Evolutionary conservation across 371 early-diverging fungal genomes (phyloP).

Genomic region (Phascolomyces articulosus): DNA sequence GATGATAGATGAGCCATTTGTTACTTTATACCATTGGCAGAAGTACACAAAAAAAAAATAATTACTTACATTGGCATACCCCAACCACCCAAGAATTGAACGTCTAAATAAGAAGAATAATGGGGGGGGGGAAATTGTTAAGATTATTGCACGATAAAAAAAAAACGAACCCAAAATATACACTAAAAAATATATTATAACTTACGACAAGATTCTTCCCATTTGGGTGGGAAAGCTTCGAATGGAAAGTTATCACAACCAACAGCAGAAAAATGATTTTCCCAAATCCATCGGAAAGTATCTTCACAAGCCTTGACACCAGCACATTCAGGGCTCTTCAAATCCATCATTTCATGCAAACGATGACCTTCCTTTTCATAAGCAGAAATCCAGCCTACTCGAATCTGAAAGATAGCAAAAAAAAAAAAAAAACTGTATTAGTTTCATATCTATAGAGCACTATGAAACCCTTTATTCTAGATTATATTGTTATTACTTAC

Average conservation of each 20-base stretch:
- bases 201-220: constrained; percentile 28
- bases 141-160: no score
- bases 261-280: constrained; percentile 49
- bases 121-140: no score
- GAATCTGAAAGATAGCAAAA: constrained; percentile 21
- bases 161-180: no score
- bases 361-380: constrained; percentile 13
- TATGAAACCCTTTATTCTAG: no score
- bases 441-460: no score
- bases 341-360: constrained; percentile 13
- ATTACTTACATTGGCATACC: constrained; percentile 36
- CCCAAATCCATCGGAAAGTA: constrained; percentile 48
- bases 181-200: background rate
- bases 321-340: constrained; percentile 19
- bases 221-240: constrained; percentile 40
- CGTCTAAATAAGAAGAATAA: constrained; percentile 18
- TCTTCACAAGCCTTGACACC: constrained; percentile 45
- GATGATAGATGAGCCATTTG: no score
- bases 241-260: constrained; percentile 34
- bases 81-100: constrained; percentile 36
- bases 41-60: background rate
- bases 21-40: no score
- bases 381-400: constrained; percentile 39
- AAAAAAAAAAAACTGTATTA: no score
- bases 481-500: no score